Evolutionary conservation across 805 yeast species (phyloP).

Genomic region (Starmerella sirachaensis): DNA sequence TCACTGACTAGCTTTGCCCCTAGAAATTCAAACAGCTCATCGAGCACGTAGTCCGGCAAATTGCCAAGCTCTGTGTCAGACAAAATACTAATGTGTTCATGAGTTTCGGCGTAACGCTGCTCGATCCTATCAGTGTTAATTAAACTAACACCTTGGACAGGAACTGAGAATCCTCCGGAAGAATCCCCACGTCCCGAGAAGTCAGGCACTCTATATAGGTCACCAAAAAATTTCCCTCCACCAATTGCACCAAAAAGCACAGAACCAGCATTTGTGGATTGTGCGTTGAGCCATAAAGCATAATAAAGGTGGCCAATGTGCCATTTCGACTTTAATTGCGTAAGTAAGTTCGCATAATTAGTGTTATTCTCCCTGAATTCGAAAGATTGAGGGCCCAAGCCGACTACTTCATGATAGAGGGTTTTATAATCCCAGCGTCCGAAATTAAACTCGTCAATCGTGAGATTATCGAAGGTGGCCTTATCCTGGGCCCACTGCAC

Average conservation of each 20-base stretch:
- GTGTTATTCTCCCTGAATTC: no score
- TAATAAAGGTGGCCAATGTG: conserved; percentile 32
- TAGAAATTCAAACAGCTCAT: conserved; percentile 23
- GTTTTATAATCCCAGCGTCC: not conserved
- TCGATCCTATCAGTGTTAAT: not conserved
- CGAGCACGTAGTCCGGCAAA: conserved; percentile 20
- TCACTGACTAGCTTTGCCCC: no score
- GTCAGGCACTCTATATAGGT: conserved; percentile 28
- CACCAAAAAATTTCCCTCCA: conserved; percentile 31
- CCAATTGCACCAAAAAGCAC: conserved; percentile 36
- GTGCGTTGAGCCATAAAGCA: conserved; percentile 34
- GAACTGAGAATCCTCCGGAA: conserved; percentile 16
- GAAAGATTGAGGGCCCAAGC: not conserved
- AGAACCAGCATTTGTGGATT: conserved; percentile 27
- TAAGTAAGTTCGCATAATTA: conserved; percentile 31
- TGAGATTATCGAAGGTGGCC: not conserved
- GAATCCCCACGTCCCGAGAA: conserved; percentile 22
- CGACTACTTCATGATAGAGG: not conserved
- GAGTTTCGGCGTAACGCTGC: conserved; percentile 2
- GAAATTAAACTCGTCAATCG: not conserved
- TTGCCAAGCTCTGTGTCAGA: conserved; percentile 39
- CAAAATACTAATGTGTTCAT: conserved; percentile 13
- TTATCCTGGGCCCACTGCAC: not conserved
- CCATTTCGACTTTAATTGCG: conserved; percentile 31
- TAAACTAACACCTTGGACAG: conserved; percentile 17